phyloP scores from a whole-genome alignment of 495 filamentous ascomycete species.

The Cudoniella acicularis region DNA sequence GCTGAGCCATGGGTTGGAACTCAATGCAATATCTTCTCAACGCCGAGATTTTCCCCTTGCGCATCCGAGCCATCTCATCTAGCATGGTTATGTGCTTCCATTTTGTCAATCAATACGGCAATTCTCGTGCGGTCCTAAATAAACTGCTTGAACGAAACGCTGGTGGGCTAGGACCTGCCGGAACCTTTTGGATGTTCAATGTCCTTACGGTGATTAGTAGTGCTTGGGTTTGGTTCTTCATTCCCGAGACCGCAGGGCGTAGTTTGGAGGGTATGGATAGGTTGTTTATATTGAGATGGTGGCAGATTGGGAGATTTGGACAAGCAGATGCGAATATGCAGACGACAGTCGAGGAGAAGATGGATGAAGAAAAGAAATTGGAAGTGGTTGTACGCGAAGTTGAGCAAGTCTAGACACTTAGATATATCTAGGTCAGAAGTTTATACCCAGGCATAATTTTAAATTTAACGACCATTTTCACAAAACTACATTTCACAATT shows the following conservation, averaged over 20 bases:
- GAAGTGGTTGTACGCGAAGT: background rate
- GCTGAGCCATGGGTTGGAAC: slow-evolving; percentile 76
- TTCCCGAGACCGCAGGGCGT: slow-evolving; percentile 66
- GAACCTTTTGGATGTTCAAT: slow-evolving; percentile 64
- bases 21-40: slow-evolving; percentile 73
- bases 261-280: slow-evolving; percentile 62
- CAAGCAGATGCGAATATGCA: slow-evolving; percentile 43
- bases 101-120: slow-evolving; percentile 72
- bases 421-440: too few relatives aligned
- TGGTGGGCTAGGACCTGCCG: slow-evolving; percentile 42
- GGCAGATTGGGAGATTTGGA: slow-evolving; percentile 12
- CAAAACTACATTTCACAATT: too few relatives aligned
- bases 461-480: too few relatives aligned
- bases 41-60: slow-evolving; percentile 69
- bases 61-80: slow-evolving; percentile 47
- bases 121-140: slow-evolving; percentile 50
- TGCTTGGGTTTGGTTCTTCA: slow-evolving; percentile 55
- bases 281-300: slow-evolving; percentile 44
- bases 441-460: too few relatives aligned
- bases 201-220: slow-evolving; percentile 57
- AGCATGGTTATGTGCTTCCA: slow-evolving; percentile 56
- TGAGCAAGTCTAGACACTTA: background rate
- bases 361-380: slow-evolving; percentile 25
- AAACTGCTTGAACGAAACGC: slow-evolving; percentile 39
- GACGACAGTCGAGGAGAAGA: slow-evolving; percentile 29